Conservation (phyloP, 345 rosid genomes). For the Lepidium sativum region DNA sequence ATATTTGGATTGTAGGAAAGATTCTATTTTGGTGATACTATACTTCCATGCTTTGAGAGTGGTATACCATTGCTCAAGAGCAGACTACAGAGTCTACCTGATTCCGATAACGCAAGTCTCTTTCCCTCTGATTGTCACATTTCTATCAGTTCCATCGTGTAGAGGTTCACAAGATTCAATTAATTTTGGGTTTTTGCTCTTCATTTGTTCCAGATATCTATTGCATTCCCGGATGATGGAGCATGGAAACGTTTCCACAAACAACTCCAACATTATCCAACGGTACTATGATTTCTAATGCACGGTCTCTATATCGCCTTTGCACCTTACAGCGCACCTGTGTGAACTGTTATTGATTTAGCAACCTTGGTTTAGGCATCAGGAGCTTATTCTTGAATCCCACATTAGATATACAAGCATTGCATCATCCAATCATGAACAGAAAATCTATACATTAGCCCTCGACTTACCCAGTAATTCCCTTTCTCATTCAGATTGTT, state of each 20-base stretch:
- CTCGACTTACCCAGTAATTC: neutral
- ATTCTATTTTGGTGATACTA: slow-evolving; percentile 90
- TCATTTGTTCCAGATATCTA: slow-evolving; percentile 59
- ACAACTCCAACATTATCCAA: slow-evolving; percentile 94
- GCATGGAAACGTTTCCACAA: slow-evolving; percentile 97
- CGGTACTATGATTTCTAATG: slow-evolving; percentile 32
- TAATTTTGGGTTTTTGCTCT: neutral
- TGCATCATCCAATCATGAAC: neutral
- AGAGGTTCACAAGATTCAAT: neutral
- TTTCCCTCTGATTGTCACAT: slow-evolving; percentile 5
- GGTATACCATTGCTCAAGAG: slow-evolving; percentile 89
- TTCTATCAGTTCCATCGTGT: neutral
- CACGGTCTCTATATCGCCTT: neutral
- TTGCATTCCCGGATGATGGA: slow-evolving; percentile 99
- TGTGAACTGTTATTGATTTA: neutral
- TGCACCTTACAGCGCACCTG: neutral
- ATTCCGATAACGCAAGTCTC: slow-evolving; percentile 71
- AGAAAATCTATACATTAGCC: neutral
- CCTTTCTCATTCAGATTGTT: slow-evolving; percentile 47
- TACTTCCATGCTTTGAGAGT: slow-evolving; percentile 90
- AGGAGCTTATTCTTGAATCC: neutral
- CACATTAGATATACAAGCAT: neutral
- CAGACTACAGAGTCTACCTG: slow-evolving; percentile 78
- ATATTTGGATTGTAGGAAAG: slow-evolving; percentile 54
- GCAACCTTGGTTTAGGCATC: neutral